These are phyloP conservation scores for Heritiera fomes DNA, from an alignment of 345 rosid species.

Conservation along the genomic window DNA sequence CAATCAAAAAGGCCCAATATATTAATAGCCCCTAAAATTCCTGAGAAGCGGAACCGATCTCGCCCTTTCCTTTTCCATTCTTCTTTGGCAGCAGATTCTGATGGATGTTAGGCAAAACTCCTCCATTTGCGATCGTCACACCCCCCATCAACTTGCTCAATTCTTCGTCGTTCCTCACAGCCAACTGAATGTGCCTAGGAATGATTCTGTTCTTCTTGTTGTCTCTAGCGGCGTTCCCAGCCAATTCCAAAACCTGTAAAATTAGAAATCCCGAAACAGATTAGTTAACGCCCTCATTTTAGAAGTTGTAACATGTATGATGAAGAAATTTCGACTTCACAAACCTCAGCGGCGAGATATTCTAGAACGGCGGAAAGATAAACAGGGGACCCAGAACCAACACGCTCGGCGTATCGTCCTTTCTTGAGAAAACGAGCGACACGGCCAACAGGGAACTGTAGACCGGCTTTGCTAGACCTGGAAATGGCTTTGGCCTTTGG, in stretches of 20 bases:
- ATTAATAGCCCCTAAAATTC: slow-evolving; percentile 34
- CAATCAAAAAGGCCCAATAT: not conserved
- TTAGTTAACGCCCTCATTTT: not conserved
- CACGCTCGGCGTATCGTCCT: slow-evolving; percentile 70
- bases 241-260: slow-evolving; percentile 62
- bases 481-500: slow-evolving; percentile 63
- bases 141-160: slow-evolving; percentile 63
- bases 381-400: slow-evolving; percentile 75
- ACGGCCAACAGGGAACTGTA: slow-evolving; percentile 79
- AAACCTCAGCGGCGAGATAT: slow-evolving; percentile 83
- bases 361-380: slow-evolving; percentile 80
- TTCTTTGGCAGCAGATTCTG: slow-evolving; percentile 57
- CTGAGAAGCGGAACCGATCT: slow-evolving; percentile 67
- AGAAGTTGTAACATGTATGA: too few species aligned
- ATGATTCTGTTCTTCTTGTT: slow-evolving; percentile 72
- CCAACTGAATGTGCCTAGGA: slow-evolving; percentile 78
- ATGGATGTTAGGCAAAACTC: slow-evolving; percentile 68
- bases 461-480: slow-evolving; percentile 65
- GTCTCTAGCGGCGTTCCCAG: slow-evolving; percentile 80
- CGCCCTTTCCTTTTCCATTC: slow-evolving; percentile 57
- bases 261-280: not conserved
- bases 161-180: slow-evolving; percentile 79
- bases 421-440: slow-evolving; percentile 70
- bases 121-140: slow-evolving; percentile 78
- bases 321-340: not conserved